Evolutionary conservation across 2,329 filamentous ascomycete species (phyloP).

Genomic region (Colletotrichum scovillei): DNA sequence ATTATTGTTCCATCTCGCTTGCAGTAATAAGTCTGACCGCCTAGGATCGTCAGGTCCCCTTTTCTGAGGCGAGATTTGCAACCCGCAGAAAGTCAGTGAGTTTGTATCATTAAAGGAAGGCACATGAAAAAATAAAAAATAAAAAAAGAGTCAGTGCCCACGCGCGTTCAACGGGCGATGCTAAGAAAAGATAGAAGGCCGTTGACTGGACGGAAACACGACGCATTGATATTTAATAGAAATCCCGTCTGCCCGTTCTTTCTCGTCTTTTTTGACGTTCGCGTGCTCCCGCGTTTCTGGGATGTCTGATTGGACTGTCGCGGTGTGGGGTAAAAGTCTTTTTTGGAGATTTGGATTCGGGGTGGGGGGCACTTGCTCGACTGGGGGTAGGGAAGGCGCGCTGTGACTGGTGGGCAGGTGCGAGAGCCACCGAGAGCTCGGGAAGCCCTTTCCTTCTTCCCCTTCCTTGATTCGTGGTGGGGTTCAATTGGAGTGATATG

Average conservation of each 20-base stretch:
- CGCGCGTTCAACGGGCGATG: not conserved
- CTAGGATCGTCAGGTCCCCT: not conserved
- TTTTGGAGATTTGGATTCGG: conserved; percentile 1
- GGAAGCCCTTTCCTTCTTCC: not conserved
- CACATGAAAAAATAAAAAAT: no score
- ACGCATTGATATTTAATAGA: not conserved
- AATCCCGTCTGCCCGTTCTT: not conserved
- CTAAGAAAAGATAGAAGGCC: not conserved
- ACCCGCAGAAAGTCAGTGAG: not conserved
- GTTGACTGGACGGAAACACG: not conserved
- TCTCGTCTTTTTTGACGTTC: not conserved
- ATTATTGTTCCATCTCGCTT: not conserved
- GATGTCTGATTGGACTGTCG: not conserved
- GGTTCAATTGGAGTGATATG: no score
- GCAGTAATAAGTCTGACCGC: not conserved
- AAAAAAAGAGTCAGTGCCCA: not conserved
- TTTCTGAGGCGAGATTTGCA: conserved; percentile 11
- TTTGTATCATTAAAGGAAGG: no score
- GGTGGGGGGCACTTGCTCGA: no score
- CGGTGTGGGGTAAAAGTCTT: conserved; percentile 1
- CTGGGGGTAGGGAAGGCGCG: not conserved
- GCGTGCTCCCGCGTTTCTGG: conserved; percentile 1
- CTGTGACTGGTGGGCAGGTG: not conserved
- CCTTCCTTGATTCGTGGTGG: no score
- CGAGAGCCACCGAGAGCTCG: not conserved